Percentiles rank a stretch among this genome's conserved stretches.
Evolutionary conservation across 2,329 filamentous ascomycete genomes (phyloP).

Genomic region (Lachnum nothofagi): DNA sequence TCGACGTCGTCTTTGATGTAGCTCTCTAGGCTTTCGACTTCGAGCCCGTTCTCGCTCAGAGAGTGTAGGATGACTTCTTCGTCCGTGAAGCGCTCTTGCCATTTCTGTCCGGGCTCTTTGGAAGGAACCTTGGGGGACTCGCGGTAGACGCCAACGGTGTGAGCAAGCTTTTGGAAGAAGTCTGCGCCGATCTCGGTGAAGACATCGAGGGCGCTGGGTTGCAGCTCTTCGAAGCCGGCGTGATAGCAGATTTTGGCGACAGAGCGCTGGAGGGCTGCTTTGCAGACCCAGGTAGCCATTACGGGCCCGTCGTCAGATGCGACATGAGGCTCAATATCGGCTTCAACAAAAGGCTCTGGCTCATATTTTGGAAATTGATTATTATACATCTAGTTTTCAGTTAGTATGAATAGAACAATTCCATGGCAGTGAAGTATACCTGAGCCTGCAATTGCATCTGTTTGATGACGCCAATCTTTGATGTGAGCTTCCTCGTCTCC

Average conservation of each 20-base stretch:
- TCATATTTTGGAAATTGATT: slow-evolving; percentile 98
- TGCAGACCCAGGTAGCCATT: slow-evolving; percentile 76
- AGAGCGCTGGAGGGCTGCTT: slow-evolving; percentile 79
- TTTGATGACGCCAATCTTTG: slow-evolving; percentile 96
- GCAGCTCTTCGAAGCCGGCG: slow-evolving; percentile 92
- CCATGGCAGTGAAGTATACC: slow-evolving; percentile 45
- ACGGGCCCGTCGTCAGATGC: slow-evolving; percentile 83
- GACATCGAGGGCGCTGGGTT: slow-evolving; percentile 86
- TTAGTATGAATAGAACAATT: slow-evolving; percentile 12
- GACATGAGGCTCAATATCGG: slow-evolving; percentile 82
- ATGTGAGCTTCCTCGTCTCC: slow-evolving; percentile 90
- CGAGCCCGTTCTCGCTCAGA: slow-evolving; percentile 75
- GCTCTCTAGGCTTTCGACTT: slow-evolving; percentile 72
- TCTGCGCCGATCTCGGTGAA: slow-evolving; percentile 84
- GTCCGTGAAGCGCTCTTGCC: slow-evolving; percentile 66
- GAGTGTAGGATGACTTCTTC: slow-evolving; percentile 87
- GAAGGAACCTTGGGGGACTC: slow-evolving; percentile 73
- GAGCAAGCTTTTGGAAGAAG: slow-evolving; percentile 80
- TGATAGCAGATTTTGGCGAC: slow-evolving; percentile 95
- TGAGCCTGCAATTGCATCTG: slow-evolving; percentile 99
- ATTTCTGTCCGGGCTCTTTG: slow-evolving; percentile 37
- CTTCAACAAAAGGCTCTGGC: slow-evolving; percentile 79
- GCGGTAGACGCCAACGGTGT: slow-evolving; percentile 74
- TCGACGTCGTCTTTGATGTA: slow-evolving; percentile 96
- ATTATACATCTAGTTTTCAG: slow-evolving; percentile 67